phyloP scores from a whole-genome alignment of 2,329 filamentous ascomycete genomes.

The Fusarium coffeatum region DNA sequence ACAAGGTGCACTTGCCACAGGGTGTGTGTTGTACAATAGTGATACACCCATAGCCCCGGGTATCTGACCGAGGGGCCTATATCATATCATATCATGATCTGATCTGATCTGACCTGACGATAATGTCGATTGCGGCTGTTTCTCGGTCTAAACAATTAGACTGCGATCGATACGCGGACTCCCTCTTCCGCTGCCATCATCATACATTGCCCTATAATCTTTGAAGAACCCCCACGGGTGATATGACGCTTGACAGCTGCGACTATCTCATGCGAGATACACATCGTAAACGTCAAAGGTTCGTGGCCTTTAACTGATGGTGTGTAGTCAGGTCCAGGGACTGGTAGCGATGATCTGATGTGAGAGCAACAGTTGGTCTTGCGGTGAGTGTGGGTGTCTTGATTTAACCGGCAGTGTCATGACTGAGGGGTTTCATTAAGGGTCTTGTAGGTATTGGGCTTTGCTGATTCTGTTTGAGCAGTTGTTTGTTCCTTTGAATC shows the following conservation, averaged over 20 bases:
- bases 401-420: background rate
- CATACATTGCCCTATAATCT: background rate
- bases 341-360: slow-evolving; percentile 26
- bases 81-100: slow-evolving; percentile 28
- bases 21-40: background rate
- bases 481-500: background rate
- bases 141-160: slow-evolving; percentile 21
- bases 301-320: slow-evolving; percentile 9
- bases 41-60: slow-evolving; percentile 15
- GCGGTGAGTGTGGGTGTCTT: slow-evolving; percentile 27
- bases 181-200: slow-evolving; percentile 20
- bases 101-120: slow-evolving; percentile 38
- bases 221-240: slow-evolving; percentile 4
- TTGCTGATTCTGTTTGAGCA: background rate
- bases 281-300: slow-evolving; percentile 1
- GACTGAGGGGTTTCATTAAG: background rate
- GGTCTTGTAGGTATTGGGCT: background rate
- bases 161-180: slow-evolving; percentile 25
- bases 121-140: slow-evolving; percentile 25
- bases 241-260: background rate
- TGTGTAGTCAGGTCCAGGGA: background rate
- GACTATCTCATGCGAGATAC: background rate
- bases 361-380: slow-evolving; percentile 19
- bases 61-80: slow-evolving; percentile 31
- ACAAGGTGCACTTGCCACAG: background rate